Conservation (phyloP, 176 grass and related monocot genomes). For the Typha latifolia region DNA sequence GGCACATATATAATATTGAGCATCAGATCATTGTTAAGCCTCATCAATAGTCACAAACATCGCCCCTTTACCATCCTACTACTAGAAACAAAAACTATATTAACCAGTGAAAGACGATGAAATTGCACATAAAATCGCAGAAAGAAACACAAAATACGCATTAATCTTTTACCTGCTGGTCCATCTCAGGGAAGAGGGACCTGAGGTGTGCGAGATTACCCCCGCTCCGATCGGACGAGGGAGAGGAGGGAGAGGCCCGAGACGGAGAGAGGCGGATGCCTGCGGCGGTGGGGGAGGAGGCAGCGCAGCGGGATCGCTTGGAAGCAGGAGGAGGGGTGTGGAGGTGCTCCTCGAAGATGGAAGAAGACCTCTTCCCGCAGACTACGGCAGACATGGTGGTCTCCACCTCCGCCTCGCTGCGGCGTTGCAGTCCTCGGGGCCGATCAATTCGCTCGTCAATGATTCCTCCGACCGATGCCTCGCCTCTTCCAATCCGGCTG, state of each 20-base stretch:
- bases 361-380: slow-evolving; percentile 97
- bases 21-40: neutral
- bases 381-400: slow-evolving; percentile 97
- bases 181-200: slow-evolving; percentile 59
- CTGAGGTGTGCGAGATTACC: slow-evolving; percentile 38
- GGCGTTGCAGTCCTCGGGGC: slow-evolving; percentile 7
- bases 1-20: neutral
- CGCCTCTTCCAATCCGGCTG: slow-evolving; percentile 15
- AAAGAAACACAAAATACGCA: neutral
- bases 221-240: slow-evolving; percentile 21
- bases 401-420: slow-evolving; percentile 25
- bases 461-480: slow-evolving; percentile 11
- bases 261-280: slow-evolving; percentile 13
- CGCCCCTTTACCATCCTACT: neutral
- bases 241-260: neutral
- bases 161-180: slow-evolving; percentile 51
- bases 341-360: slow-evolving; percentile 87
- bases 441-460: slow-evolving; percentile 28
- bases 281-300: slow-evolving; percentile 28
- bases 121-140: neutral
- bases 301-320: slow-evolving; percentile 56
- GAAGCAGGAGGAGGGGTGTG: slow-evolving; percentile 41
- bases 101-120: neutral
- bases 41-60: neutral
- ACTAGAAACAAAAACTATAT: neutral